Evolutionary conservation across 2,329 filamentous ascomycete species (phyloP).

Genomic region (Fusarium sp.): DNA sequence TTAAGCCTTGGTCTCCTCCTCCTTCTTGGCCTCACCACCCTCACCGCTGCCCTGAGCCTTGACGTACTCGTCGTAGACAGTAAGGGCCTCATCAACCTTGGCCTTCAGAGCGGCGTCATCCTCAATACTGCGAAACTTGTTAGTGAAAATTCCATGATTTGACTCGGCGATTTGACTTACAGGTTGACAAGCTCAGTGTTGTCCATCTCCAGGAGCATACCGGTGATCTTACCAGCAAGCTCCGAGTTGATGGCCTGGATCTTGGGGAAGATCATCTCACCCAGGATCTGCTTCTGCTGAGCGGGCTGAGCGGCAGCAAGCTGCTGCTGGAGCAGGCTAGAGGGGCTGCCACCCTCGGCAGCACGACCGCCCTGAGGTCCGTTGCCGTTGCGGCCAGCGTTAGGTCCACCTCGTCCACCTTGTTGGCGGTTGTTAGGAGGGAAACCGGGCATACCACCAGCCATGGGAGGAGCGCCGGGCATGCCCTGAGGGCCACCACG

Average conservation of each 20-base stretch:
- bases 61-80: constrained; percentile 98
- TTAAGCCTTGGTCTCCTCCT: constrained; percentile 59
- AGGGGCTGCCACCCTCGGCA: constrained; percentile 47
- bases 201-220: constrained; percentile 99
- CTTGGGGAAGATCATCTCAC: constrained; percentile 98
- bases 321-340: constrained; percentile 65
- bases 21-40: constrained; percentile 60
- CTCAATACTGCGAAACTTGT: constrained; percentile 73
- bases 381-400: constrained; percentile 58
- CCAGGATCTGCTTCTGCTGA: constrained; percentile 98
- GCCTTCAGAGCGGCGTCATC: constrained; percentile 88
- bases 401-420: constrained; percentile 59
- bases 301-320: constrained; percentile 67
- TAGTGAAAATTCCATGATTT: constrained; percentile 33
- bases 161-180: constrained; percentile 69
- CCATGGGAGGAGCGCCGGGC: constrained; percentile 75
- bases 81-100: constrained; percentile 98
- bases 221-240: constrained; percentile 98
- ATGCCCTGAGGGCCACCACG: constrained; percentile 70
- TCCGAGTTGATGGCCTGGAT: constrained; percentile 94
- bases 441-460: constrained; percentile 65
- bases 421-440: constrained; percentile 66
- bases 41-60: constrained; percentile 74
- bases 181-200: constrained; percentile 93
- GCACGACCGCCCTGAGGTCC: constrained; percentile 62